Conservation (phyloP, 1,284 basidiomycete genomes). For the Cerioporus squamosus region DNA sequence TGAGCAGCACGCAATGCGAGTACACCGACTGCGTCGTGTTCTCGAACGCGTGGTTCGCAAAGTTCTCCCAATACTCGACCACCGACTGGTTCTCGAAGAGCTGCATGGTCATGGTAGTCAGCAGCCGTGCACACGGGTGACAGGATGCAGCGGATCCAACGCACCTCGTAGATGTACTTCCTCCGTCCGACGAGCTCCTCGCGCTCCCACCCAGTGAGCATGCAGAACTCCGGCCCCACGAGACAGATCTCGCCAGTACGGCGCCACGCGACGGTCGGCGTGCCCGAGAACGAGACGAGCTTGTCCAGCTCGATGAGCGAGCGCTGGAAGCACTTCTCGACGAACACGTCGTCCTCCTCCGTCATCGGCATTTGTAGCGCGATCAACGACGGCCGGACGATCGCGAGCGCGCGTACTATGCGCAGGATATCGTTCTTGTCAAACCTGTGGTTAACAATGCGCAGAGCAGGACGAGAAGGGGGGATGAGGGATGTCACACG, state of each 20-base stretch:
- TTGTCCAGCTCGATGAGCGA: conserved; percentile 95
- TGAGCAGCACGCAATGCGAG: conserved; percentile 86
- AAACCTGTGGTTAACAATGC: conserved; percentile 61
- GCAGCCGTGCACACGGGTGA: too few relatives aligned
- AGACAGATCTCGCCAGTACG: conserved; percentile 97
- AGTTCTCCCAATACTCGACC: conserved; percentile 96
- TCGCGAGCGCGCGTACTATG: conserved; percentile 92
- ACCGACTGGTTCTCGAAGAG: conserved; percentile 89
- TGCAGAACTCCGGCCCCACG: conserved; percentile 95
- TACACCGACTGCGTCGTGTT: conserved; percentile 95
- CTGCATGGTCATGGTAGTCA: too few relatives aligned
- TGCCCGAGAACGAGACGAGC: conserved; percentile 95
- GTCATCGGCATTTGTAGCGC: conserved; percentile 95
- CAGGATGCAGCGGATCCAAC: too few relatives aligned
- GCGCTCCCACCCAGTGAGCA: conserved; percentile 88
- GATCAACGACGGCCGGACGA: conserved; percentile 94
- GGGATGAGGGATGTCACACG: background rate
- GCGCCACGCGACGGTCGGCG: conserved; percentile 99
- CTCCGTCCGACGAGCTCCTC: conserved; percentile 80
- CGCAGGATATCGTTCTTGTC: conserved; percentile 95
- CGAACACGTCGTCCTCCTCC: conserved; percentile 92
- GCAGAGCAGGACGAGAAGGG: too few relatives aligned
- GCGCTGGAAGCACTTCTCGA: conserved; percentile 94
- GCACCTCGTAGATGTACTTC: conserved; percentile 91
- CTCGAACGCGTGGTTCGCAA: conserved; percentile 93